A percentile compares a stretch with the other conserved stretches of the same genome.
Conservation (phyloP, 495 filamentous ascomycete species). For the Alectoria sarmentosa region DNA sequence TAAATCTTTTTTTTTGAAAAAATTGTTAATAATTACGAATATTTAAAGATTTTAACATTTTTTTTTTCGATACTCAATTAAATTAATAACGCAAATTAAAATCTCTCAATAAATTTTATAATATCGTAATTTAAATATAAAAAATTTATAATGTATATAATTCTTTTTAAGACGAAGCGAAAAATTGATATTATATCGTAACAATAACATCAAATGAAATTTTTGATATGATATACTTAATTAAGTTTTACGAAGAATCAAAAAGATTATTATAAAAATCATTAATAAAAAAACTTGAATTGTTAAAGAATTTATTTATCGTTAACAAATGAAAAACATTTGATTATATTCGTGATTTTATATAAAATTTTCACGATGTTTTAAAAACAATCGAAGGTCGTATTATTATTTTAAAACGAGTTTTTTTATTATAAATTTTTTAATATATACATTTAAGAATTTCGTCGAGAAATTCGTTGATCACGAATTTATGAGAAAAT, state of each 20-base stretch:
- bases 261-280: background rate
- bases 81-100: too few species aligned
- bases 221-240: background rate
- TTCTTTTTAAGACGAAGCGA: background rate
- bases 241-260: background rate
- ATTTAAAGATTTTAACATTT: too few species aligned
- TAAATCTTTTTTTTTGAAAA: too few species aligned
- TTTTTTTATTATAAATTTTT: conserved; percentile 1
- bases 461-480: background rate
- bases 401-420: background rate
- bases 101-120: background rate
- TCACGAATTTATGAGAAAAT: background rate
- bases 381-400: background rate
- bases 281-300: background rate
- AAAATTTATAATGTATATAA: background rate
- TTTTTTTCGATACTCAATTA: too few species aligned
- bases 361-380: background rate
- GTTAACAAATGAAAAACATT: background rate
- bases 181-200: background rate
- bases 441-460: background rate
- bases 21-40: too few species aligned
- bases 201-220: background rate
- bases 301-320: background rate
- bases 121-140: background rate
- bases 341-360: background rate